phyloP scores from a whole-genome alignment of 1,284 basidiomycete genomes.

The Cutaneotrichosporon cavernicola region DNA sequence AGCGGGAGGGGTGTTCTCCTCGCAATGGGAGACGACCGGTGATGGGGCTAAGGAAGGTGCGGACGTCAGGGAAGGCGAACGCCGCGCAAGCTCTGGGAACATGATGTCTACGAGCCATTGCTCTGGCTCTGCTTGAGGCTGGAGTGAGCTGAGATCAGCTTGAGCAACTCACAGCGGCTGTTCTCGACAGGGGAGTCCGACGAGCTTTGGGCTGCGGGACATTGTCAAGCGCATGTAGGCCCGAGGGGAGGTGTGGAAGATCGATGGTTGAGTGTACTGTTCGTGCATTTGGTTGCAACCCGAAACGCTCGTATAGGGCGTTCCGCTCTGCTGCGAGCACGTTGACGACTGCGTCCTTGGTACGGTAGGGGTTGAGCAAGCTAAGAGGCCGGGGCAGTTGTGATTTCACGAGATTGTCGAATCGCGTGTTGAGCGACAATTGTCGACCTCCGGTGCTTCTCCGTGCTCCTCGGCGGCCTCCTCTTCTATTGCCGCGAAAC shows the following conservation, averaged over 20 bases:
- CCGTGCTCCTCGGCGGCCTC: not conserved
- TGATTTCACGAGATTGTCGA: not conserved
- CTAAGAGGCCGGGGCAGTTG: not conserved
- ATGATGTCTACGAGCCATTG: constrained; percentile 12
- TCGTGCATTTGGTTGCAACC: not conserved
- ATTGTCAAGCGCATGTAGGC: not conserved
- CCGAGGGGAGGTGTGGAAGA: not conserved
- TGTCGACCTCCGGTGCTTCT: not conserved
- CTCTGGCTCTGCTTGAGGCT: not conserved
- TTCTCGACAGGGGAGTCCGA: not conserved
- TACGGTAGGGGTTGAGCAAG: not conserved
- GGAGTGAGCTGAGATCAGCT: not conserved
- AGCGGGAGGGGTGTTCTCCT: not conserved
- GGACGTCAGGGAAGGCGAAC: not conserved
- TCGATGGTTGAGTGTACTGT: not conserved
- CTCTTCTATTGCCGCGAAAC: not conserved
- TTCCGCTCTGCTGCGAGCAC: not conserved
- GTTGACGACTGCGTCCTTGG: not conserved
- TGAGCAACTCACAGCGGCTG: not conserved
- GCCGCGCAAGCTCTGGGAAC: not conserved
- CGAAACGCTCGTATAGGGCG: constrained; percentile 6
- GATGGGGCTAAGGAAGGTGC: not conserved
- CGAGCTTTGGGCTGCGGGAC: not conserved
- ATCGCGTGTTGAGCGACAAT: not conserved
- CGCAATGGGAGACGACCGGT: not conserved